Percentiles rank a stretch among this genome's conserved stretches.
phyloP scores from a whole-genome alignment of 352 stramenopile species.

The Phytophthora niederhauseri region DNA sequence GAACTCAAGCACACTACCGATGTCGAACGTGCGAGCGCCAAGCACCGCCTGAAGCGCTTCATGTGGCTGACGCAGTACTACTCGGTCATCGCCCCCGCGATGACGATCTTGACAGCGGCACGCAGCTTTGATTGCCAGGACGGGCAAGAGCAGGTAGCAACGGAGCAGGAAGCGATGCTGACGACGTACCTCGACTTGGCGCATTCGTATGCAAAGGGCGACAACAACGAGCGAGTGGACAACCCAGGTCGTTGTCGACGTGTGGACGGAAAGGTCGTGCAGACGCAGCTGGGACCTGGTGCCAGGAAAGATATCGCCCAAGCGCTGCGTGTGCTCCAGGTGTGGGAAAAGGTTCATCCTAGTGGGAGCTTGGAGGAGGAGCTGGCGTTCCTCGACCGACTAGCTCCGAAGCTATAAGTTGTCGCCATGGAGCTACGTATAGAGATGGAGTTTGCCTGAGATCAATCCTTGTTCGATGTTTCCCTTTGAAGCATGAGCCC shows the following conservation, averaged over 20 bases:
- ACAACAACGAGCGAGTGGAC: conserved; percentile 16
- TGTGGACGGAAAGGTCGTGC: conserved; percentile 59
- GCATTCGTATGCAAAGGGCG: conserved; percentile 36
- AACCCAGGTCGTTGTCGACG: conserved; percentile 32
- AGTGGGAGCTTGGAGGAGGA: conserved; percentile 34
- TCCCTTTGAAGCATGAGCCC: too few species aligned
- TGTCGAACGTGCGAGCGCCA: conserved; percentile 16
- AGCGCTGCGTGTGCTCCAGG: conserved; percentile 56
- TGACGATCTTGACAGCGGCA: conserved; percentile 56
- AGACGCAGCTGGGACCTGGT: conserved; percentile 40
- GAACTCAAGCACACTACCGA: conserved; percentile 3
- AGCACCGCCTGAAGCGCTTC: conserved; percentile 59
- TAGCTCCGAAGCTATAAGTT: neutral
- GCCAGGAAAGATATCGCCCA: conserved; percentile 45
- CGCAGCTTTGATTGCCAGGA: conserved; percentile 16
- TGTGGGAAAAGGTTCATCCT: conserved; percentile 62
- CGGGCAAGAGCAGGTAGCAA: neutral
- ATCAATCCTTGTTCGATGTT: too few species aligned
- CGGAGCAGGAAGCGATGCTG: conserved; percentile 35
- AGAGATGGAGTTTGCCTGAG: too few species aligned
- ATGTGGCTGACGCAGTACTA: conserved; percentile 76
- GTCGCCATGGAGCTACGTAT: too few species aligned
- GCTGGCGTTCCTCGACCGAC: conserved; percentile 43
- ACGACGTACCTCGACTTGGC: conserved; percentile 43
- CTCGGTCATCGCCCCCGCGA: conserved; percentile 52